phyloP scores from a whole-genome alignment of 768 basidiomycete genomes.

The Bullera alba region DNA sequence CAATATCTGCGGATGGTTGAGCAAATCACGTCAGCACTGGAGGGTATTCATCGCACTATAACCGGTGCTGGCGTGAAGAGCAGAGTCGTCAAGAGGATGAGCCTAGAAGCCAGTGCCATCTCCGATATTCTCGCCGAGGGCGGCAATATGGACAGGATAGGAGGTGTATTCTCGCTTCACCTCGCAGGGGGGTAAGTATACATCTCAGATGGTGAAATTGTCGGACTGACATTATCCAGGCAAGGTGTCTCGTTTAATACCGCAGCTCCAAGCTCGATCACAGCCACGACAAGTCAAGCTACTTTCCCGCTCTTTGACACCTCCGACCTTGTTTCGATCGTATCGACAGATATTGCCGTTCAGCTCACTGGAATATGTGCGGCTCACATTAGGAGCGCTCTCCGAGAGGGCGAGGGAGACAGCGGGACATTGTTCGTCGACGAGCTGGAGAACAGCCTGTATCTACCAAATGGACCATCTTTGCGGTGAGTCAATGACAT shows the following conservation, averaged over 20 bases:
- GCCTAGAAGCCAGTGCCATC: not conserved
- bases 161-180: slow-evolving; percentile 5
- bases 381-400: not conserved
- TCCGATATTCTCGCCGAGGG: not conserved
- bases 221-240: slow-evolving; percentile 8
- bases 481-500: not conserved
- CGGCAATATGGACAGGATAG: not conserved
- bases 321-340: slow-evolving; percentile 15
- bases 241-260: slow-evolving; percentile 13
- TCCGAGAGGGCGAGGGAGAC: not conserved
- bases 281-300: slow-evolving; percentile 12
- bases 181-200: slow-evolving; percentile 9
- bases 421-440: slow-evolving; percentile 10
- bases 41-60: not conserved
- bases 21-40: not conserved
- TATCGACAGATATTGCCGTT: slow-evolving; percentile 20
- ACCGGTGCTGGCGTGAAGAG: not conserved
- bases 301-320: slow-evolving; percentile 24
- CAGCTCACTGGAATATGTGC: slow-evolving; percentile 10
- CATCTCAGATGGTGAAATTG: not conserved
- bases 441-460: slow-evolving; percentile 6
- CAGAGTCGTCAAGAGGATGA: not conserved
- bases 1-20: not conserved
- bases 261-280: slow-evolving; percentile 4
- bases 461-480: not conserved